Evolutionary conservation across 331 rosid species (phyloP), one percentile per base, ranked within the genome.

Genomic region (Arachis monticola): DNA sequence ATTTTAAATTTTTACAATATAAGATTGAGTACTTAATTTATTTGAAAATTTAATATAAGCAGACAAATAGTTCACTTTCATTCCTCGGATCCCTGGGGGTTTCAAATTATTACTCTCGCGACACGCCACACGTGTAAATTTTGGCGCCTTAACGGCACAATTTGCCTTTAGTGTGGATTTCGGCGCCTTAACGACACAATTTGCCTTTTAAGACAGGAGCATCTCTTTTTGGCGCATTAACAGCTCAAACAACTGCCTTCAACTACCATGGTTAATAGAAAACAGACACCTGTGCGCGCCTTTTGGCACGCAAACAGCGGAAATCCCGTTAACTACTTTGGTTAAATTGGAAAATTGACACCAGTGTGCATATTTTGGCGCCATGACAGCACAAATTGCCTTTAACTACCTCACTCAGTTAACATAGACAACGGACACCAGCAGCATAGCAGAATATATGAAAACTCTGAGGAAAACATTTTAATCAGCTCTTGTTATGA

Each of bases 391-490:
- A 1, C 9, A 53, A 53, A 5, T 61, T 32, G 27, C 44, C 7
- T 64, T 64, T 63, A 45, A n/a, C 68, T 63, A 38, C 27, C 67
- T 35, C 42, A 10, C 67, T 61, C 42, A 10, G 31, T 63, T 63
- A 41, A 45, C 50, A 63, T 7, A 4, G 51, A 40, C n/a, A 14
- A 64, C 14, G 42, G 40, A 44, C 38, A 47, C 35, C 10, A 38
- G 13, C 30, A n/a, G 27, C 60, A 53, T 27, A 53, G 17, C 56
- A 10, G 10, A 22, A 22, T 17, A 8, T 5, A 22, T 0, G 55
- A 47, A 66, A 46, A 46, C 30, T 10, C 9, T 31, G 22, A 44
- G 38, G 30, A 65, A 51, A 51, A 22, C 42, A 46, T 27, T 45
- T 46, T 17, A 65, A 45, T 3, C 9, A 27, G 7, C 58, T 66